Percentiles rank a stretch among this genome's conserved stretches.
Conservation (phyloP, 495 filamentous ascomycete species). For the Penicillium antarcticum region DNA sequence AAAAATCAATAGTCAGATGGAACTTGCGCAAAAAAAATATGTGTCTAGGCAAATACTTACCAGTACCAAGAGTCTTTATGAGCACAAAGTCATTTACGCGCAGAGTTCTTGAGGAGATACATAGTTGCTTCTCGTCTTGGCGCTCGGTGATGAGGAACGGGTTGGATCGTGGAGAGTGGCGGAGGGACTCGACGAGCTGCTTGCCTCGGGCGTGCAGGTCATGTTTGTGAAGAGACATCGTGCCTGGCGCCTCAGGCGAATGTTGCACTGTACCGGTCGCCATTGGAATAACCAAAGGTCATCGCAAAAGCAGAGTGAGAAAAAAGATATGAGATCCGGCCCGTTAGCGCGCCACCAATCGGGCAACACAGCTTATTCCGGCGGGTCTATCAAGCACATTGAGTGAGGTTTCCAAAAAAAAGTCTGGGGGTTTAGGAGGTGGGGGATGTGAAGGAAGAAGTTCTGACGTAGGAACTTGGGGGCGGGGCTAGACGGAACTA, state of each 20-base stretch:
- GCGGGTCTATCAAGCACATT: slow-evolving; percentile 13
- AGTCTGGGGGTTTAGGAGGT: slow-evolving; percentile 7
- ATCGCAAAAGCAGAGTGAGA: slow-evolving; percentile 13
- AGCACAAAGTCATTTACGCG: slow-evolving; percentile 74
- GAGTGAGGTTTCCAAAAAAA: slow-evolving; percentile 1
- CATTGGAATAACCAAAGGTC: slow-evolving; percentile 38
- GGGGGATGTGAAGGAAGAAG: slow-evolving; percentile 16
- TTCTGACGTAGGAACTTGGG: slow-evolving; percentile 26
- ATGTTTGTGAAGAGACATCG: slow-evolving; percentile 18
- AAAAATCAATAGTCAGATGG: slow-evolving; percentile 29
- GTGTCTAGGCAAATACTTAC: slow-evolving; percentile 37
- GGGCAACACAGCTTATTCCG: slow-evolving; percentile 16
- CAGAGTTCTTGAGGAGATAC: slow-evolving; percentile 51
- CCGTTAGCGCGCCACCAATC: slow-evolving; percentile 27
- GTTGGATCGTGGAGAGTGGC: slow-evolving; percentile 42
- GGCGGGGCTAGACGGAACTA: slow-evolving; percentile 24
- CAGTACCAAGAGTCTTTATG: slow-evolving; percentile 87
- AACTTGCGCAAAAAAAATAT: slow-evolving; percentile 6
- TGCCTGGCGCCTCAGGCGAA: slow-evolving; percentile 34
- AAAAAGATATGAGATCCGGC: slow-evolving; percentile 21
- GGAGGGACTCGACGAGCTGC: slow-evolving; percentile 41
- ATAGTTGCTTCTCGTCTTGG: slow-evolving; percentile 56
- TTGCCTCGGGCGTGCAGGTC: slow-evolving; percentile 50
- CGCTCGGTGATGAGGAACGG: slow-evolving; percentile 52
- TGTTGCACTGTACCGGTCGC: slow-evolving; percentile 43